A percentile compares a stretch with the other conserved stretches of the same genome.
Evolutionary conservation across 768 basidiomycete genomes (phyloP).

Genomic region (Kwoniella sp.): DNA sequence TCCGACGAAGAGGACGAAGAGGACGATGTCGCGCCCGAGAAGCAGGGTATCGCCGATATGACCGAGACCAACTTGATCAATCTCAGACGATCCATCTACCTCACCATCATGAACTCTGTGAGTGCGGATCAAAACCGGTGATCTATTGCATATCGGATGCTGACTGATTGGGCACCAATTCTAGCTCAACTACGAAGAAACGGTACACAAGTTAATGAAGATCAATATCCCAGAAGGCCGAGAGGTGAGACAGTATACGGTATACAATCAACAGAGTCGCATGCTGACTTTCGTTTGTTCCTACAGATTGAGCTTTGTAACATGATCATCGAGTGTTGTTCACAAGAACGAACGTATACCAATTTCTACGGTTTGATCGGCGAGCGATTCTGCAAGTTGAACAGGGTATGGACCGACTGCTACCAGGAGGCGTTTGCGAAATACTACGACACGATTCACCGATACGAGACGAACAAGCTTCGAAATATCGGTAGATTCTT

Average conservation of each 20-base stretch:
- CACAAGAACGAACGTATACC: slow-evolving; percentile 96
- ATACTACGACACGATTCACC: slow-evolving; percentile 95
- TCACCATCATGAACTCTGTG: slow-evolving; percentile 96
- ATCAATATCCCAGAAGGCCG: slow-evolving; percentile 87
- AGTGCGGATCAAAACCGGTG: slow-evolving; percentile 27
- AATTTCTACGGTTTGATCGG: slow-evolving; percentile 96
- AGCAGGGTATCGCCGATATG: slow-evolving; percentile 87
- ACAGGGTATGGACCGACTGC: slow-evolving; percentile 87
- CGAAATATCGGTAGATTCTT: slow-evolving; percentile 98
- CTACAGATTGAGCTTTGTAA: slow-evolving; percentile 86
- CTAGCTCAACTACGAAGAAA: slow-evolving; percentile 90
- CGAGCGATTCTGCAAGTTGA: slow-evolving; percentile 94
- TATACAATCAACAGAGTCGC: background rate
- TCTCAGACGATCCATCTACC: slow-evolving; percentile 86
- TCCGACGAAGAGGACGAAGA: slow-evolving; percentile 69
- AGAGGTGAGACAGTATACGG: slow-evolving; percentile 66
- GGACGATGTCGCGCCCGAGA: slow-evolving; percentile 65
- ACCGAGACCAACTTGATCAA: slow-evolving; percentile 97
- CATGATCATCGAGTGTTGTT: slow-evolving; percentile 99
- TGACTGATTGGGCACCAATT: slow-evolving; percentile 7
- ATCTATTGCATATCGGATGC: slow-evolving; percentile 2
- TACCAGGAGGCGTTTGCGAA: slow-evolving; percentile 83
- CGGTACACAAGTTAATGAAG: slow-evolving; percentile 95
- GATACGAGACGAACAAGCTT: slow-evolving; percentile 96
- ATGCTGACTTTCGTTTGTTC: slow-evolving; percentile 14